phyloP scores from a whole-genome alignment of 768 basidiomycete genomes.

The Pisolithus marmoratus region DNA sequence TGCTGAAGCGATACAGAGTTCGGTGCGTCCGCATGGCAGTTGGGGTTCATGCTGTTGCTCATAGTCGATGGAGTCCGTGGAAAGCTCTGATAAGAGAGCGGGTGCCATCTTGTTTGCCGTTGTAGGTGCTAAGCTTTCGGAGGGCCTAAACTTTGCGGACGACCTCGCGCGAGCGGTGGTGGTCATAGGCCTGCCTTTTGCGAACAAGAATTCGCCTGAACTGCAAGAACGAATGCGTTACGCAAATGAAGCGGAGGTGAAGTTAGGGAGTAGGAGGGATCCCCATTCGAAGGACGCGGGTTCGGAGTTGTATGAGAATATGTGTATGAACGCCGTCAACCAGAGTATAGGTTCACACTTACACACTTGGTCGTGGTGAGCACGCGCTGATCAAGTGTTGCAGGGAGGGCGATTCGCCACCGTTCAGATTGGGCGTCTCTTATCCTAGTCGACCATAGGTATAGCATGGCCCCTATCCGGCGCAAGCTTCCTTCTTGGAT shows the following conservation, averaged over 20 bases:
- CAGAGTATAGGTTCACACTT: slow-evolving; percentile 80
- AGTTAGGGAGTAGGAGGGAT: slow-evolving; percentile 28
- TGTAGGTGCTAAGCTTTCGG: slow-evolving; percentile 95
- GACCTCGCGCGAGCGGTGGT: slow-evolving; percentile 81
- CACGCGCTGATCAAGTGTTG: neutral
- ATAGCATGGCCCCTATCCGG: slow-evolving; percentile 60
- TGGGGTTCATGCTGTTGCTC: neutral
- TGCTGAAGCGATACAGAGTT: slow-evolving; percentile 38
- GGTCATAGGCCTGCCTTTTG: slow-evolving; percentile 87
- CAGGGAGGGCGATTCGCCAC: slow-evolving; percentile 92
- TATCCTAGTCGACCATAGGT: slow-evolving; percentile 82
- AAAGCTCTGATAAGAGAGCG: slow-evolving; percentile 25
- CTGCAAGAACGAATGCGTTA: slow-evolving; percentile 89
- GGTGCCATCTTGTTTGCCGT: slow-evolving; percentile 91
- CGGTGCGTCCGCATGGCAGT: slow-evolving; percentile 10
- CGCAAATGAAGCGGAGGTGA: slow-evolving; percentile 57
- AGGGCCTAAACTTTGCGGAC: slow-evolving; percentile 78
- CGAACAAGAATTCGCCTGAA: slow-evolving; percentile 87
- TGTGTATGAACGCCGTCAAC: slow-evolving; percentile 94
- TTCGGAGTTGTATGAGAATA: slow-evolving; percentile 82
- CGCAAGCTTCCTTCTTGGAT: slow-evolving; percentile 92
- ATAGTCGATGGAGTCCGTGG: slow-evolving; percentile 13
- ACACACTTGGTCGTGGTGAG: neutral
- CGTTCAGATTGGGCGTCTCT: slow-evolving; percentile 88
- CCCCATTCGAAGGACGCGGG: slow-evolving; percentile 57